Conservation (phyloP, 768 basidiomycete species). For the Coprinopsis cinerea region DNA sequence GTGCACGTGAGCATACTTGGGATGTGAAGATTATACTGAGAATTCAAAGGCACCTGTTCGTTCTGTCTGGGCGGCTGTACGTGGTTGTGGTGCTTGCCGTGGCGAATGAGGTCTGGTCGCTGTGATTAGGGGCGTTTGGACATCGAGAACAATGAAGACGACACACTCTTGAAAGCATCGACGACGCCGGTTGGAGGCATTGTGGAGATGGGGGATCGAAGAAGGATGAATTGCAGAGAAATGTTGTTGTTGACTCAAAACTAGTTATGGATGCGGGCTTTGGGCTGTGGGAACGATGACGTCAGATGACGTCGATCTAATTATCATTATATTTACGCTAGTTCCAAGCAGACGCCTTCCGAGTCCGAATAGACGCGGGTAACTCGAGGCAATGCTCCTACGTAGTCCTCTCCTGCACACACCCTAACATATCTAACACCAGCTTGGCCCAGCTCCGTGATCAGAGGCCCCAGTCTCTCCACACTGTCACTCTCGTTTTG, state of each 20-base stretch:
- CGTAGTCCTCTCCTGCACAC: no score
- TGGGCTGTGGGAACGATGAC: constrained; percentile 1
- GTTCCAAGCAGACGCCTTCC: no score
- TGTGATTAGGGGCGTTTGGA: constrained; percentile 12
- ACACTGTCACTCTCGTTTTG: background rate
- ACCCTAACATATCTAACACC: no score
- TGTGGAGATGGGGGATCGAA: constrained; percentile 2
- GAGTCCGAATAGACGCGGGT: no score
- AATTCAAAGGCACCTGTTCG: constrained; percentile 13
- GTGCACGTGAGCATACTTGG: constrained; percentile 21
- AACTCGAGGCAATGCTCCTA: no score
- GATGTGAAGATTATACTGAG: background rate
- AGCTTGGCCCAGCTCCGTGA: background rate
- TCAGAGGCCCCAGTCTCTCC: background rate
- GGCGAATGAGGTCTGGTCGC: constrained; percentile 68
- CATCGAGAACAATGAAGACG: constrained; percentile 14
- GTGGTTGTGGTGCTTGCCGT: constrained; percentile 64
- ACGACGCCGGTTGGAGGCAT: constrained; percentile 69
- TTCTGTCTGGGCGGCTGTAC: constrained; percentile 19
- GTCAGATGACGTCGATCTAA: background rate
- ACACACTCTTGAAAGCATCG: constrained; percentile 82
- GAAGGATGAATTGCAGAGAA: constrained; percentile 9
- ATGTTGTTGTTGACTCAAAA: constrained; percentile 11
- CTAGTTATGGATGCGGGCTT: no score
- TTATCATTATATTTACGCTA: no score